Base-by-base conservation (phyloP, 495 filamentous ascomycete genomes). In the Aspergillus conjunctus region DNA sequence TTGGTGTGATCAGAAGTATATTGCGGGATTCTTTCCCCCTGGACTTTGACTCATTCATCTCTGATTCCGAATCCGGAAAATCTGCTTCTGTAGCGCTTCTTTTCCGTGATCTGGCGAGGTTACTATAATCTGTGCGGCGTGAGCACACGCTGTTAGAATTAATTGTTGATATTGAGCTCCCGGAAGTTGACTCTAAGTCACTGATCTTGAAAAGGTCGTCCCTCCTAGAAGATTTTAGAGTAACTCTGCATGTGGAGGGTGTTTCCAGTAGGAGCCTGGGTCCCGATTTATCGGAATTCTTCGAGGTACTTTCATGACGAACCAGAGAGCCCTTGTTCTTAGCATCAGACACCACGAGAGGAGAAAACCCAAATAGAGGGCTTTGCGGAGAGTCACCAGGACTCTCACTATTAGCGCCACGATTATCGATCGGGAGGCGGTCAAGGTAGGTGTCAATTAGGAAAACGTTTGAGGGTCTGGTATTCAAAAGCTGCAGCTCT, bases 51-150 rank as follows among this genome's bases (percentile, higher is more conserved):
- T 51, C 33, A 2, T 52, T 58, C 20, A 41, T 18, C 12, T 68
- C 68, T 1, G 54, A 45, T 11, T 58, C 64, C 12, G 65, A 66
- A 43, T 71, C 68, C 15, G 71, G 54, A 2, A 75, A 51, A 3
- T 66, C 70, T 5, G 70, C 72, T 43, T 61, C 64, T 21, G 59
- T 62, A 6, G 71, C 72, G 51, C 59, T 68, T 58, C 71, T 63
- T 45, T 73, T 73, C 14, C 64, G 51, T 0, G 50, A 58, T 0
- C 12, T 50, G 4, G 20, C 39, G 39, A 46, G 39, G 10, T 45
- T 22, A 21, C 56, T 53, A 26, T 49, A 55, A 49, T 62, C 58
- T 39, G 56, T 53, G 15, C 55, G 22, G 41, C 51, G 52, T n/a
- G 48, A 4, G 26, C 22, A 49, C 22, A 62, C 1, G 3, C 21